Conservation (phyloP, 2,329 filamentous ascomycete species). For the Ceratocystis alfenasii region DNA sequence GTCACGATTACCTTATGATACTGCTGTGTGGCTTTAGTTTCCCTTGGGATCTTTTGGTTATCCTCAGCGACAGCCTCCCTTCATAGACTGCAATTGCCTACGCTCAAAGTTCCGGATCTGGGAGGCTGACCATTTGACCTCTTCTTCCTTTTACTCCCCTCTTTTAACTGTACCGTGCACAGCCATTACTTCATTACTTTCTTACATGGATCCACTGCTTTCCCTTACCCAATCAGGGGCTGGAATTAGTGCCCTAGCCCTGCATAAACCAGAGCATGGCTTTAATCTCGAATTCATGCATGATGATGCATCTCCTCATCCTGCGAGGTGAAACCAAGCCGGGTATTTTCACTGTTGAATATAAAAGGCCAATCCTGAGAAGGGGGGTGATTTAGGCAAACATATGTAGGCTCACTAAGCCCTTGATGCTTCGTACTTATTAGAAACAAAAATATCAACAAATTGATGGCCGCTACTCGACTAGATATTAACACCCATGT, state of each 20-base stretch:
- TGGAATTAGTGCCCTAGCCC: neutral
- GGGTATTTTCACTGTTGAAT: neutral
- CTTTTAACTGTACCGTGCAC: neutral
- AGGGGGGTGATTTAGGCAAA: neutral
- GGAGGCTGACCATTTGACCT: too few relatives aligned
- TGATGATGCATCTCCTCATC: constrained; percentile 2
- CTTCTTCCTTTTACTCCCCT: too few relatives aligned
- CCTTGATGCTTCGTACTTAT: neutral
- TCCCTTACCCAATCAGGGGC: neutral
- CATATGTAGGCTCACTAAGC: neutral
- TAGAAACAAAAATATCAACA: neutral
- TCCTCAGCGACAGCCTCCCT: too few relatives aligned
- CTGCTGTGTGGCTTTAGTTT: neutral
- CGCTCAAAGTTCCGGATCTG: too few relatives aligned
- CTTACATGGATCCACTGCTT: neutral
- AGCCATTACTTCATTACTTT: neutral
- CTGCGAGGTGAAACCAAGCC: constrained; percentile 5
- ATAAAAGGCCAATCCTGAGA: neutral
- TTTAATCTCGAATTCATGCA: constrained; percentile 10
- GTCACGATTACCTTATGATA: neutral
- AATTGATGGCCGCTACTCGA: neutral
- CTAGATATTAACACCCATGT: constrained; percentile 20
- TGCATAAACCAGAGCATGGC: constrained; percentile 2
- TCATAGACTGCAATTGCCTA: too few relatives aligned
- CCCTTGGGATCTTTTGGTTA: neutral